Evolutionary conservation across 2,329 filamentous ascomycete genomes (phyloP), one percentile per base, ranked within the genome.

Genomic region (Aspergillus oerlinghausenensis): DNA sequence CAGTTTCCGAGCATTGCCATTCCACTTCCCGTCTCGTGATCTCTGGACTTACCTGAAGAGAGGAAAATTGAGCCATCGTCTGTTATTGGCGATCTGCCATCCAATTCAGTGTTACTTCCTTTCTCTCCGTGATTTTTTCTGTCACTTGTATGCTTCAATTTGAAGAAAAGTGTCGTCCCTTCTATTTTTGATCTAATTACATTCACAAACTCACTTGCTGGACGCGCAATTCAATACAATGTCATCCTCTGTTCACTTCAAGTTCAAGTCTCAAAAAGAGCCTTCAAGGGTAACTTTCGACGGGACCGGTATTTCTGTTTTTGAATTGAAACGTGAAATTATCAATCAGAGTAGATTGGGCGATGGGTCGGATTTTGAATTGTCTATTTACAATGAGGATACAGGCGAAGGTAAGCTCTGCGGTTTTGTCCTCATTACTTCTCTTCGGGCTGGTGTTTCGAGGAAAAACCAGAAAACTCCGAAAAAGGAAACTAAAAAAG

Each of bases 181-280:
- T 57, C 60, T 62, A 57, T 56, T 51, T 65, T 65, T 67, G 65
- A 63, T 69, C 62, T 67, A 66, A 67, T 65, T 66, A 65, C 62
- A 63, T 63, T 52, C 61, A 61, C 61, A 58, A 63, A 60, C 62
- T 60, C 57, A 60, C 63, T 64, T 61, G 59, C 67, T 67, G 64
- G 59, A 59, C 65, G 54, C 65, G 62, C 65, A 73, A 65, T 73
- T 79, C 68, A 73, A 73, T 73, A 85, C 70, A 70, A 97, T 97
- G 92, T 86, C 91, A 73, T 96, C 94, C 56, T 97, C 92, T 65
- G 94, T 99, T 72, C 97, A 97, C 79, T 99, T 97, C 89, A 96
- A 96, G 80, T 99, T 99, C 87, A 97, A 97, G 80, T 97, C 93
- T 67, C 92, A 95, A 73, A 97, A 92, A 80, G 94, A 97, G 73